A percentile compares a stretch with the other conserved stretches of the same genome.
phyloP scores from a whole-genome alignment of 1,284 basidiomycete genomes.

The Moesziomyces globuligerus region DNA sequence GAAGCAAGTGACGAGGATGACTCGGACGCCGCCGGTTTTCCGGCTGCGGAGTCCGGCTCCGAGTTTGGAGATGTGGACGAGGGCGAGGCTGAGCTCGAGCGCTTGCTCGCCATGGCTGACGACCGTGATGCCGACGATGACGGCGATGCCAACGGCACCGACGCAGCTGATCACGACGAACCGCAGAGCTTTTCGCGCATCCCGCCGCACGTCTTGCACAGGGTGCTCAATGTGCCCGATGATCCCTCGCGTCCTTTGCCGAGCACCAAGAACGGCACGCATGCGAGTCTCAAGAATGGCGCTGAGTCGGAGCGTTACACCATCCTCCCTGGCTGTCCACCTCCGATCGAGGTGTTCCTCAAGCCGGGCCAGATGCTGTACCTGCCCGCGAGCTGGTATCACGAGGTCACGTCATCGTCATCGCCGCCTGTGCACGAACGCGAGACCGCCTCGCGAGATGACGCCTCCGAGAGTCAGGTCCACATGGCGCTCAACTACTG shows the following conservation, averaged over 20 bases:
- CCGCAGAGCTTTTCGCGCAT: slow-evolving; percentile 63
- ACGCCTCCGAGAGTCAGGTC: slow-evolving; percentile 24
- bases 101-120: slow-evolving; percentile 19
- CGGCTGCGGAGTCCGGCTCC: slow-evolving; percentile 34
- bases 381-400: slow-evolving; percentile 65
- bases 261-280: slow-evolving; percentile 3
- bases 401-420: slow-evolving; percentile 63
- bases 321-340: slow-evolving; percentile 48
- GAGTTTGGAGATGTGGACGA: slow-evolving; percentile 52
- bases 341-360: slow-evolving; percentile 60
- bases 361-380: slow-evolving; percentile 66
- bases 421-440: slow-evolving; percentile 17
- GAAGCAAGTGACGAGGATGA: slow-evolving; percentile 18
- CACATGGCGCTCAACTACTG: slow-evolving; percentile 67
- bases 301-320: slow-evolving; percentile 11
- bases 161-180: slow-evolving; percentile 40
- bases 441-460: not conserved
- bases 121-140: slow-evolving; percentile 10
- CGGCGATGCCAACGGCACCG: slow-evolving; percentile 3
- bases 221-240: slow-evolving; percentile 44
- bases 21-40: slow-evolving; percentile 14
- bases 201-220: slow-evolving; percentile 51
- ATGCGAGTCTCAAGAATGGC: slow-evolving; percentile 6
- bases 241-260: slow-evolving; percentile 18
- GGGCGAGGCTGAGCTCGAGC: slow-evolving; percentile 49